Evolutionary conservation across 441 rosid genomes (phyloP), one percentile per base, ranked within the genome.

Genomic region (Gossypium davidsonii): DNA sequence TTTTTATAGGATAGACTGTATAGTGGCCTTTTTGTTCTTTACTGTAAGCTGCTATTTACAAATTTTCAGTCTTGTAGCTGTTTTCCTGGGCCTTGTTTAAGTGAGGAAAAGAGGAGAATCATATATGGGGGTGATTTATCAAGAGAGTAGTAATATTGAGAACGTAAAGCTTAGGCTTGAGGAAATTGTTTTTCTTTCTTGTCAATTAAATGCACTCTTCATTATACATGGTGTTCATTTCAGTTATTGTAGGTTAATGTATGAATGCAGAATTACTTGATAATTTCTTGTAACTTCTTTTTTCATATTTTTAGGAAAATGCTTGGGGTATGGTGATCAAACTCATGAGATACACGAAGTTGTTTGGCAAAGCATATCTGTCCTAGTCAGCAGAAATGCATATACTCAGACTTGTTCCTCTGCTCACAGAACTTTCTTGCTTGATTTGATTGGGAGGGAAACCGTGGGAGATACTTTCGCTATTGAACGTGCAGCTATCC

Each of bases 401-500:
- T 82, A 79, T 64, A 44, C 63, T 70, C 85, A 74, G 73, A 71
- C 72, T 67, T 58, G 68, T 60, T 75, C 82, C 77, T 71, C 91
- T 48, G 72, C 71, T 74, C 72, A 81, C 6, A 67, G 37, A 37
- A n/a, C 77, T 14, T 64, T 78, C 77, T 76, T 91, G 83, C 86
- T 90, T 83, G 89, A 88, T 77, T 81, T 88, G 78, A 82, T 91
- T 57, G 91, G 85, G 48, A 84, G 83, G 77, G 96, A 95, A 75
- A 75, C 80, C 57, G 26, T 77, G 21, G 84, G 82, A 60, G 94
- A 91, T 84, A 73, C 82, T 56, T 87, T 96, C 65, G 89, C 89
- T 51, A 72, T 90, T 79, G 97, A 96, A 74, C 93, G 88, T 65
- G 97, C 94, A 56, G 78, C 79, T 63, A 64, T 88, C 62, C 91